Conservation (phyloP, 805 yeast genomes). For the Torulaspora quercuum region DNA sequence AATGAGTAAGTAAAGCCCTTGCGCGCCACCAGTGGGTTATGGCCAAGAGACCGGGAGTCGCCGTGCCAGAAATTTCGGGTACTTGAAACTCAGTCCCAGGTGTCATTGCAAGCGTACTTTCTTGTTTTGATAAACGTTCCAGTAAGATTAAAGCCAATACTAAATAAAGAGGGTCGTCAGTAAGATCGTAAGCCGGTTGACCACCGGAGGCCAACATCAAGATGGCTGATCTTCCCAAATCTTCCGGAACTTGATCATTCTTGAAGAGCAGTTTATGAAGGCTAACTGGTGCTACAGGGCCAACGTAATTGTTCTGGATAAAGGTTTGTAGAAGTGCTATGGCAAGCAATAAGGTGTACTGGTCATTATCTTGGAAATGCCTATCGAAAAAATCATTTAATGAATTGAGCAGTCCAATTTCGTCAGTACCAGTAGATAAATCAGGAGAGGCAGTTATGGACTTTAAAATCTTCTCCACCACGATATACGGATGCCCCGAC, state of each 20-base stretch:
- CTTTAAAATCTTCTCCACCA: constrained; percentile 14
- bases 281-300: constrained; percentile 56
- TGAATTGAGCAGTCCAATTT: constrained; percentile 2
- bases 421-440: constrained; percentile 3
- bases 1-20: constrained; percentile 61
- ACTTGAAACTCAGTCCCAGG: constrained; percentile 20
- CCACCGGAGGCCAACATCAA: constrained; percentile 55
- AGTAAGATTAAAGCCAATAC: constrained; percentile 44
- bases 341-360: constrained; percentile 38
- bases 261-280: constrained; percentile 34
- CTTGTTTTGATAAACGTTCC: constrained; percentile 39
- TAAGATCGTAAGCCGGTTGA: constrained; percentile 63
- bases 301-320: constrained; percentile 76
- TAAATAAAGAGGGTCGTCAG: constrained; percentile 48
- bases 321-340: constrained; percentile 64
- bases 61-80: constrained; percentile 24
- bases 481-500: constrained; percentile 25
- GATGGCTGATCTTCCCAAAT: constrained; percentile 27
- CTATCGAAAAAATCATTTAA: constrained; percentile 6
- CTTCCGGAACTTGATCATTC: constrained; percentile 9
- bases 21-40: constrained; percentile 72
- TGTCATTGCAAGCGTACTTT: constrained; percentile 27
- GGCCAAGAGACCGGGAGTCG: constrained; percentile 41
- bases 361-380: constrained; percentile 6
- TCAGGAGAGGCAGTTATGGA: constrained; percentile 1